These are phyloP conservation scores for Aspergillus bertholletiae DNA, from an alignment of 495 filamentous ascomycete species.

Conservation along the genomic window DNA sequence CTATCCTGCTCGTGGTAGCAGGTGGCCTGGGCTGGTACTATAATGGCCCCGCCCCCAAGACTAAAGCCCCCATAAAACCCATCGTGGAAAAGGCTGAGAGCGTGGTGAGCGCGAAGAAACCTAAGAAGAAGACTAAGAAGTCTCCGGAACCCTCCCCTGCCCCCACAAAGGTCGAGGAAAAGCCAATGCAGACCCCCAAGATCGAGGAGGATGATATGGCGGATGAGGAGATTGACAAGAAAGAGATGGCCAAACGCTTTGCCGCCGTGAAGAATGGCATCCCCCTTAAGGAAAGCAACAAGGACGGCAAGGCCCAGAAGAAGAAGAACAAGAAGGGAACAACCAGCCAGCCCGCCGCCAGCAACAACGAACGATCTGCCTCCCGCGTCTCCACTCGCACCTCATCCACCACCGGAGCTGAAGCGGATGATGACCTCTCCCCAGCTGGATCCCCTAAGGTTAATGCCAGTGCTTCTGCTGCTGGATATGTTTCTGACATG, in stretches of 20 bases:
- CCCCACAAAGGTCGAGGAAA: constrained; percentile 26
- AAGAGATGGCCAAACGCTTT: constrained; percentile 71
- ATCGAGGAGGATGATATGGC: constrained; percentile 41
- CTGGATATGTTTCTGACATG: constrained; percentile 78
- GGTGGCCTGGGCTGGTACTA: constrained; percentile 49
- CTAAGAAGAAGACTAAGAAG: constrained; percentile 38
- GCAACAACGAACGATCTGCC: constrained; percentile 41
- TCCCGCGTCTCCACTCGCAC: constrained; percentile 43
- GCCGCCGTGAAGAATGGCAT: constrained; percentile 62
- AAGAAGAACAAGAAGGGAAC: constrained; percentile 52
- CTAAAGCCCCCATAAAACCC: constrained; percentile 27
- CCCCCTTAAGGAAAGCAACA: constrained; percentile 36
- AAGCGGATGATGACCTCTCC: constrained; percentile 81
- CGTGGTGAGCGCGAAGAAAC: constrained; percentile 35
- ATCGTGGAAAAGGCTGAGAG: constrained; percentile 35
- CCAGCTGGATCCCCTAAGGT: constrained; percentile 55
- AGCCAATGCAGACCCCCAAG: constrained; percentile 38
- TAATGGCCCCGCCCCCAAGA: constrained; percentile 35
- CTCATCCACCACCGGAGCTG: constrained; percentile 72
- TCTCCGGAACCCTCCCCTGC: constrained; percentile 27
- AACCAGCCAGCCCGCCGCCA: constrained; percentile 24
- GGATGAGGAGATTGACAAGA: constrained; percentile 60
- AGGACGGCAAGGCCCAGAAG: constrained; percentile 45
- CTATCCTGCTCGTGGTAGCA: constrained; percentile 49
- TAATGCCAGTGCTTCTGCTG: constrained; percentile 45